A percentile compares a stretch with the other conserved stretches of the same genome.
phyloP scores from a whole-genome alignment of 192 early-diverging fungal genomes.

The Coemansia sp. region DNA sequence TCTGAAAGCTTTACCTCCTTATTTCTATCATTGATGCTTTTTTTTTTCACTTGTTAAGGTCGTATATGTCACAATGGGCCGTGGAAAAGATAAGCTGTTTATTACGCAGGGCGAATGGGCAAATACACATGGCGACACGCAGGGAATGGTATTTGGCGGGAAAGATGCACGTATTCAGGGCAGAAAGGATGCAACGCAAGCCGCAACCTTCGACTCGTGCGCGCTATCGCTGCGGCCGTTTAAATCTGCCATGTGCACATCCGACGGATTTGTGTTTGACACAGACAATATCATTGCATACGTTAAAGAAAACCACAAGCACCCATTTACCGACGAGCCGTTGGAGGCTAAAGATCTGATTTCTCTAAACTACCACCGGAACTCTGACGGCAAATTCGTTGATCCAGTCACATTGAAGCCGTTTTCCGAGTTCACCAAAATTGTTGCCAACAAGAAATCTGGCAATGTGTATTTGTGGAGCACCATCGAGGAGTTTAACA shows the following conservation, averaged over 20 bases:
- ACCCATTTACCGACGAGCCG: conserved; percentile 81
- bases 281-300: conserved; percentile 79
- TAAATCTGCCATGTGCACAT: conserved; percentile 78
- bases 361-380: conserved; percentile 78
- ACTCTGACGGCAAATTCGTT: conserved; percentile 73
- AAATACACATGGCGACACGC: conserved; percentile 56
- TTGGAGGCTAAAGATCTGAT: conserved; percentile 72
- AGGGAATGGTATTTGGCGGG: conserved; percentile 66
- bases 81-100: conserved; percentile 77
- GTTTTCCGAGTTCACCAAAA: conserved; percentile 79
- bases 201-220: conserved; percentile 82
- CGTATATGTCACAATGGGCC: conserved; percentile 38
- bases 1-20: too few relatives aligned
- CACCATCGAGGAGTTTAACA: conserved; percentile 81
- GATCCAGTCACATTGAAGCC: conserved; percentile 91
- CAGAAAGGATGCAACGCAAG: conserved; percentile 62
- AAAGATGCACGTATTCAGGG: conserved; percentile 56
- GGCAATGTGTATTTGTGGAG: conserved; percentile 89
- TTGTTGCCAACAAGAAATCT: conserved; percentile 78
- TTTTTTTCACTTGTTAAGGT: too few relatives aligned
- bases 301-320: conserved; percentile 72
- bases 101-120: conserved; percentile 81
- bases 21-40: too few relatives aligned
- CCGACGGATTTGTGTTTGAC: conserved; percentile 88
- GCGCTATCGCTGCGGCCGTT: conserved; percentile 89